phyloP scores from a whole-genome alignment of 768 basidiomycete genomes.

The Coprinopsis strossmayeri region DNA sequence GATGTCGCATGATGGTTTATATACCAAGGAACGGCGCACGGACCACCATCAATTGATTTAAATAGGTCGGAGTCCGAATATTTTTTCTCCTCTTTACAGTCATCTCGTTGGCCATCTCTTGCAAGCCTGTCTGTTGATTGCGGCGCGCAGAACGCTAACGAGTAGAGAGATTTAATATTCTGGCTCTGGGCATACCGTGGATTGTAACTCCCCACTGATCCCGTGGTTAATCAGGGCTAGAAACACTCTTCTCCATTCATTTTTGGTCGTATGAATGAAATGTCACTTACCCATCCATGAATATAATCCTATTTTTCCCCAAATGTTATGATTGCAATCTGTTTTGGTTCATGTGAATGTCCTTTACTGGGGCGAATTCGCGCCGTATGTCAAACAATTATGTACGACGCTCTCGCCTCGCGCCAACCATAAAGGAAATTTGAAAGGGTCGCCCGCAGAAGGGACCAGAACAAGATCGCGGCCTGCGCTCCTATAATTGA shows the following conservation, averaged over 20 bases:
- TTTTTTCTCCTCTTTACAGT: slow-evolving; percentile 23
- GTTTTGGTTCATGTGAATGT: not conserved
- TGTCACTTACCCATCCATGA: too few species aligned
- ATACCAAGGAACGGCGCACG: slow-evolving; percentile 21
- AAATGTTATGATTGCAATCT: not conserved
- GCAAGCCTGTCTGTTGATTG: slow-evolving; percentile 14
- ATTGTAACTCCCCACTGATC: slow-evolving; percentile 38
- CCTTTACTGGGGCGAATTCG: not conserved
- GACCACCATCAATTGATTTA: slow-evolving; percentile 18
- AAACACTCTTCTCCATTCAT: slow-evolving; percentile 28
- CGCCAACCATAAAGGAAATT: slow-evolving; percentile 11
- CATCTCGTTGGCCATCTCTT: slow-evolving; percentile 22
- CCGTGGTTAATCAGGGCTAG: slow-evolving; percentile 70
- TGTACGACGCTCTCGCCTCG: not conserved
- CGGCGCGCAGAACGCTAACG: slow-evolving; percentile 25
- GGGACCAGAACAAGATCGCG: slow-evolving; percentile 4
- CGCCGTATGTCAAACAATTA: not conserved
- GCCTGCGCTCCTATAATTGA: too few species aligned
- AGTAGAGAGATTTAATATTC: slow-evolving; percentile 39
- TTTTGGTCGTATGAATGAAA: not conserved
- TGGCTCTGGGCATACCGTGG: slow-evolving; percentile 70
- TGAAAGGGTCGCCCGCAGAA: slow-evolving; percentile 4
- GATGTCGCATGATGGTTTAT: slow-evolving; percentile 11
- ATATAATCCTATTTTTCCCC: not conserved
- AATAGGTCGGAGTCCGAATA: slow-evolving; percentile 15